These are phyloP conservation scores for Camelina hispida DNA, from an alignment of 345 rosid species.

Conservation along the genomic window DNA sequence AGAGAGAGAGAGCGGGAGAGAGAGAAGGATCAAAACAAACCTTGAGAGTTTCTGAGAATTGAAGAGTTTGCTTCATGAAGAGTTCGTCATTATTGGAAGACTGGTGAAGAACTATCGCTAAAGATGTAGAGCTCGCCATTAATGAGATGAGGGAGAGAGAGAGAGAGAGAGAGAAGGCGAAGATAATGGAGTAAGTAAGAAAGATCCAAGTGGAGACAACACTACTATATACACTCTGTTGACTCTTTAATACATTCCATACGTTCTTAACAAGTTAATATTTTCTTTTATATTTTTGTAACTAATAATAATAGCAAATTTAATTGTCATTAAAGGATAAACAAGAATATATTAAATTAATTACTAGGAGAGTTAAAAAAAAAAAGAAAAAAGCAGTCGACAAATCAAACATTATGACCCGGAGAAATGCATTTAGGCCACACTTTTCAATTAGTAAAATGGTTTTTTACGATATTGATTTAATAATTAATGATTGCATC, in stretches of 20 bases:
- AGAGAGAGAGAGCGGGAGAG: constrained; percentile 5
- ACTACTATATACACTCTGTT: neutral
- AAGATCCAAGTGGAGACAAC: constrained; percentile 35
- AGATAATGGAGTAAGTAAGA: constrained; percentile 41
- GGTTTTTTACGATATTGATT: constrained; percentile 4
- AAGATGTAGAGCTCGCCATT: constrained; percentile 53
- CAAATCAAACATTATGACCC: constrained; percentile 33
- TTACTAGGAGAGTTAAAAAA: neutral
- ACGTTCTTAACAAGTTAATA: constrained; percentile 32
- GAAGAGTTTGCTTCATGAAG: constrained; percentile 70
- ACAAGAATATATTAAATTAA: neutral
- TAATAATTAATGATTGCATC: constrained; percentile 16
- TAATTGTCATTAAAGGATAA: neutral
- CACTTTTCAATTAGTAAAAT: constrained; percentile 22
- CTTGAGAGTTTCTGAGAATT: constrained; percentile 73
- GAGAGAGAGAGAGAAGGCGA: constrained; percentile 18
- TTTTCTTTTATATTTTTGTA: neutral
- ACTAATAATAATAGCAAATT: neutral
- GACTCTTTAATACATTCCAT: constrained; percentile 33
- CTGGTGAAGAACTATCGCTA: constrained; percentile 49
- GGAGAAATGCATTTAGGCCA: constrained; percentile 25
- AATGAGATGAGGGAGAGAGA: constrained; percentile 22
- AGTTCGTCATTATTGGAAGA: constrained; percentile 69
- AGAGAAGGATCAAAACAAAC: constrained; percentile 51
- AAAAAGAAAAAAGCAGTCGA: constrained; percentile 5